These are phyloP conservation scores for Cystobasidium tubakii DNA, from an alignment of 768 basidiomycete genomes.

Conservation along the genomic window DNA sequence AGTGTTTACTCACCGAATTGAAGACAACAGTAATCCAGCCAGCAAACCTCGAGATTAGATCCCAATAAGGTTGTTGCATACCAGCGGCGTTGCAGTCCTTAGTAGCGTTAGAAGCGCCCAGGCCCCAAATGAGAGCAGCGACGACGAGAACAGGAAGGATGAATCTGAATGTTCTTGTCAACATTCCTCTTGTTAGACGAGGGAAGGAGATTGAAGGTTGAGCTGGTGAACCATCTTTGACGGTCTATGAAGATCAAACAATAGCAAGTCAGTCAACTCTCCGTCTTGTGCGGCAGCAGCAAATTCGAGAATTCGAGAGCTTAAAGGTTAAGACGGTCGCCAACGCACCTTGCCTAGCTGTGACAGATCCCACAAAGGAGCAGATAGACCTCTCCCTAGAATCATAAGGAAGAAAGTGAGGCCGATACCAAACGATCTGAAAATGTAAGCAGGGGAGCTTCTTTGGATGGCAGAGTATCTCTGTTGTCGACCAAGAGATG, in stretches of 20 bases:
- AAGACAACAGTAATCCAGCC: slow-evolving; percentile 46
- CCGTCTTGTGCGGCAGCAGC: no score
- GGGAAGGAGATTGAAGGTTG: slow-evolving; percentile 45
- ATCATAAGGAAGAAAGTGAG: slow-evolving; percentile 46
- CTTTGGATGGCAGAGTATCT: slow-evolving; percentile 45
- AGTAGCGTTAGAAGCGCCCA: slow-evolving; percentile 43
- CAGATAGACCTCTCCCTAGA: slow-evolving; percentile 45
- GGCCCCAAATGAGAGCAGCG: slow-evolving; percentile 47
- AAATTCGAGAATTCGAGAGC: no score
- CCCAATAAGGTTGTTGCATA: slow-evolving; percentile 47
- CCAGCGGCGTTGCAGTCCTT: slow-evolving; percentile 46
- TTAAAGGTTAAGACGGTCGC: no score
- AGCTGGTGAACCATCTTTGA: slow-evolving; percentile 22
- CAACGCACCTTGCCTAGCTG: slow-evolving; percentile 15
- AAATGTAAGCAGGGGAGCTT: slow-evolving; percentile 45
- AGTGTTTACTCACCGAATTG: slow-evolving; percentile 44
- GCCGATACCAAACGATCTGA: slow-evolving; percentile 45
- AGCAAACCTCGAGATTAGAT: slow-evolving; percentile 42
- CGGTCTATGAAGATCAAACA: neutral
- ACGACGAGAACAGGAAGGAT: slow-evolving; percentile 47
- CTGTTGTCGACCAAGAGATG: neutral
- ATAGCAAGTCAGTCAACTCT: neutral
- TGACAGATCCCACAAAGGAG: slow-evolving; percentile 47
- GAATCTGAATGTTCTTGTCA: slow-evolving; percentile 47
- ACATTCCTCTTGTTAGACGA: slow-evolving; percentile 46